Base-by-base conservation (phyloP, 2,329 filamentous ascomycete genomes). In the Polychaeton citri region DNA sequence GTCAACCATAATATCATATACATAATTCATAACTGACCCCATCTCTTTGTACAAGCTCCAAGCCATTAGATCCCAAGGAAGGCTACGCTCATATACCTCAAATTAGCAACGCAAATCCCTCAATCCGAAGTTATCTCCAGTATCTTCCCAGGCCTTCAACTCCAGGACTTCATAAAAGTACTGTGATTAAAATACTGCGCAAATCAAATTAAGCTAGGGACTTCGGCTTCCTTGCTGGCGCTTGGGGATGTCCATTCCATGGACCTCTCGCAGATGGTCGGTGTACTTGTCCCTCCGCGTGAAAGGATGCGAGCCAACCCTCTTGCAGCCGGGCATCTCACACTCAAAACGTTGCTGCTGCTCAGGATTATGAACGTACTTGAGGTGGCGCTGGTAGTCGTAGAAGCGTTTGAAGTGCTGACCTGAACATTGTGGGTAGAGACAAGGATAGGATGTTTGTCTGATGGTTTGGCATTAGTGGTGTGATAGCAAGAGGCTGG, bases 191-290 rank as follows among this genome's bases (percentile, higher is more conserved):
- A n/a, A n/a, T n/a, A n/a, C n/a, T n/a, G n/a, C n/a, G n/a, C n/a
- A n/a, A n/a, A n/a, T 7, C 3, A 3, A 28, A 28, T 10, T 4
- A 15, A 15, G 3, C 7, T 28, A 15, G 5, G 24, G 7, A 28
- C 7, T 7, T 28, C 24, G 12, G 12, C 24, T 7, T 5, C 3
- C 3, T 7, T 15, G 12, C 17, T 32, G 13, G 12, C 30, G 13
- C 47, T 64, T 64, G 13, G 58, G 59, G 30, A 64, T 59, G 33
- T 68, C 58, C 32, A 64, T 51, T 37, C 66, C 62, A 47, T 76
- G 73, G 40, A 66, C 72, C 30, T 68, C 68, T 35, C 72, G 58
- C 35, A 70, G 50, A 49, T 77, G 73, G 47, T 76, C 73, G 26
- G 61, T 61, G 28, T 74, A 57, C 47, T 76, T 72, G 46, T 77